Percentiles rank a stretch among this genome's conserved stretches.
Conservation (phyloP, 1,284 basidiomycete genomes). For the Cutaneotrichosporon sp. region DNA sequence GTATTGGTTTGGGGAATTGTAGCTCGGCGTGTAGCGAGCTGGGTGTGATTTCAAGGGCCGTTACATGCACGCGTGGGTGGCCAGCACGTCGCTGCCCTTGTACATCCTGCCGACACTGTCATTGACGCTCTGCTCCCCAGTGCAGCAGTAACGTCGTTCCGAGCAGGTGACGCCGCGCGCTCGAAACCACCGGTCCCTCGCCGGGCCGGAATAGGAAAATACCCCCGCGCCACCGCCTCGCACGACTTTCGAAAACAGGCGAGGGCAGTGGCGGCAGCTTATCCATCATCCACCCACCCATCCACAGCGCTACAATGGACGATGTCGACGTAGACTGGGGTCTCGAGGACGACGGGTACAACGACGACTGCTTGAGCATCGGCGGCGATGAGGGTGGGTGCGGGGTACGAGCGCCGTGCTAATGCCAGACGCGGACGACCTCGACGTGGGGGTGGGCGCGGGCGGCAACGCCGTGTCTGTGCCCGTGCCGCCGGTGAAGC, state of each 20-base stretch:
- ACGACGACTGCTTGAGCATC: constrained; percentile 16
- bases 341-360: constrained; percentile 15
- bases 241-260: background rate
- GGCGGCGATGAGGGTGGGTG: constrained; percentile 12
- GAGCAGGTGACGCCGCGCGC: no score
- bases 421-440: background rate
- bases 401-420: background rate
- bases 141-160: no score
- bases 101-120: no score
- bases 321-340: constrained; percentile 31
- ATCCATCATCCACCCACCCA: background rate
- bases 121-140: no score
- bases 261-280: no score
- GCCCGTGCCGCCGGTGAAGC: background rate
- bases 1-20: no score
- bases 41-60: no score
- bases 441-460: no score
- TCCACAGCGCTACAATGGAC: constrained; percentile 16
- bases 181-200: no score
- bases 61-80: background rate
- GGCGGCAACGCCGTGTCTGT: background rate
- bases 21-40: no score
- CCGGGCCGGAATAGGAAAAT: background rate
- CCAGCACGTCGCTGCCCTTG: no score
- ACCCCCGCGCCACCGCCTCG: background rate